Evolutionary conservation across 1,139 yeast species (phyloP), one percentile per base, ranked within the genome.

Genomic region (Taiozyma onychis): DNA sequence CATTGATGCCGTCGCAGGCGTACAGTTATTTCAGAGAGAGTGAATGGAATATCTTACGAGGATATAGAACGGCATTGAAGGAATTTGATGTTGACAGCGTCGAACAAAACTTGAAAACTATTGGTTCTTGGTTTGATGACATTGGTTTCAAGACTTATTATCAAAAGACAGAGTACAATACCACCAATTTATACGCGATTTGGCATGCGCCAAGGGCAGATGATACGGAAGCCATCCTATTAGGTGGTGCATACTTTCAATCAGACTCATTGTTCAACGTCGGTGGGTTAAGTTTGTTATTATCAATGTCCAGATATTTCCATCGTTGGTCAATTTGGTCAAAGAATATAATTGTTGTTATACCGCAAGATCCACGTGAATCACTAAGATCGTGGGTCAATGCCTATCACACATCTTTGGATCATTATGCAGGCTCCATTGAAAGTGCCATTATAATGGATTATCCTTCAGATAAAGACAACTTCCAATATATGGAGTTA

Each of bases 1-100:
- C 99, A 37, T 74, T 95, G 66, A 84, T 95, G 88, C 98, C 99
- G 13, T 91, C 95, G 0, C 98, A 93, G 66, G 98, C 93, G 3
- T 85, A 85, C 59, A 85, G 96, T 18, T 90, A 89, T 65, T 95
- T 89, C 66, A 75, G 98, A 52, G 98, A 91, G 60, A 83, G 93
- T 47, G 99, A 93, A 63, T 93, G 98, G 97, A 89, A 91, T 62
- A 74, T 88, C 50, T 81, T 90, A 27, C 73, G 98, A 52, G 99
- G 97, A 0, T 90, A 85, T 64, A 75, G 97, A 53, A 48, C 64
- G 54, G 60, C 70, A 68, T 61, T 77, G 64, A 68, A 75, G 63
- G 53, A 59, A 54, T 57, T 72, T 46, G 63, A 64, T 21, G 55
- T 64, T 34, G 55, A 66, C 2, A 71, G 66, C n/a, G 57, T 62